Base-by-base conservation (phyloP, 2,329 filamentous ascomycete genomes). In the Zymoseptoria ardabiliae region DNA sequence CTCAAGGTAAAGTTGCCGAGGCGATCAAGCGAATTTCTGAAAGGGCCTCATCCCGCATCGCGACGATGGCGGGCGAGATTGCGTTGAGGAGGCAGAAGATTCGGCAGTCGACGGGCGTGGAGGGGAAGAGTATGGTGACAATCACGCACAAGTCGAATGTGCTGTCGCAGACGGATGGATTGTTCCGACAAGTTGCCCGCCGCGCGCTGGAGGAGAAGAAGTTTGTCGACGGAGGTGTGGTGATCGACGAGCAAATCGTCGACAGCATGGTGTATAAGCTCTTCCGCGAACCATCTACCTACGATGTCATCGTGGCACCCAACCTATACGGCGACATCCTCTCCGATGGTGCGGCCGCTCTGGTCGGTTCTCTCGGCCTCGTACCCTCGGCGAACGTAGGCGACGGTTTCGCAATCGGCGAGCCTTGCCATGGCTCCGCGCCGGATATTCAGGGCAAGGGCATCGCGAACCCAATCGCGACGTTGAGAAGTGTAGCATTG, bases 221-320 rank as follows among this genome's bases (percentile, higher is more conserved):
- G 66, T 97, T 90, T 79, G 76, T 77, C 61, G 76, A 75, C 55
- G 79, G 96, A 57, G 77, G 78, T 50, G 81, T 97, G 57, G 61
- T 61, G 10, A 69, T 72, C 25, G 94, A 97, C 77, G 94, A 97
- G 82, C 94, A 99, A 80, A 99, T 99, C 68, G 93, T 99, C 64
- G 94, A 99, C 78, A 93, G 88, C 63, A 99, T 99, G 94, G 91
- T 97, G 60, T 97, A 97, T 85, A 97, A 97, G 82, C 88, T 99
- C 59, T 97, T 97, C 86, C 90, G 93, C 63, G 91, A 97, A 77
- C 94, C 94, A 50, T 83, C 88, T 71, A 88, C 88, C 72, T 99
- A 97, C 85, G 94, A 99, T 75, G 93, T 97, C 66, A 96, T 99
- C 68, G 94, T 99, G 53, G 94, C 93, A 8, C 94, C 93, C 56